Evolutionary conservation across 768 basidiomycete genomes (phyloP), one percentile per base, ranked within the genome.

Genomic region (Pisolithus albus): DNA sequence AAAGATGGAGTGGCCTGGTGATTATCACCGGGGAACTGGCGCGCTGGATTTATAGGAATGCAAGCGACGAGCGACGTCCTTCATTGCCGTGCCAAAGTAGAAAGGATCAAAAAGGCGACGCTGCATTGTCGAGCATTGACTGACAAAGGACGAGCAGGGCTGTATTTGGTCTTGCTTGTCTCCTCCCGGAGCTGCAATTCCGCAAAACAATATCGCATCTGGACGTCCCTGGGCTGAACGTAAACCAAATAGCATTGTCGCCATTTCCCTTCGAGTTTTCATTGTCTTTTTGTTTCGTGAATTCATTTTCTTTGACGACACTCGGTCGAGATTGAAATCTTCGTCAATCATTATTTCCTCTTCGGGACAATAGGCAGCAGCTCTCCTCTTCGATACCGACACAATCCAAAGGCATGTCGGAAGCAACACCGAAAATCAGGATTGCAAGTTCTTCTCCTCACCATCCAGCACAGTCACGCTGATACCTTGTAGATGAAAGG

Each of bases 401-500:
- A 30, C 30, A 9, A 4, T 23, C 21, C 21, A 1, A 23, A 23
- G 21, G 21, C 52, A 70, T 68, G 68, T 34, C 66, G 18, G 68
- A 70, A 24, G 19, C 47, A 10, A 23, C 55, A 1, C 61, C 67
- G 7, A 68, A 68, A 57, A 66, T 68, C 34, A 70, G 60, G 47
- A 68, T 70, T 34, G 67, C 64, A 62, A 63, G 59, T 43, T 34
- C 18, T 50, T 23, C 46, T 6, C 19, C 38, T 39, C 39, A 8
- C 28, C 9, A 39, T 18, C 36, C 44, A n/a, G 39, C 41, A 21
- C 39, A 46, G 16, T 4, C 24, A 26, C 52, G 46, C 56, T 59
- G 52, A 61, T 63, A 15, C 16, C 7, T 23, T n/a, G 11, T 59
- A 97, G 94, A 79, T 98, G 70, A 84, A 84, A 58, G 90, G 91